These are phyloP conservation scores for Cordyceps farinosa DNA, from an alignment of 2,329 filamentous ascomycete species.

Conservation along the genomic window DNA sequence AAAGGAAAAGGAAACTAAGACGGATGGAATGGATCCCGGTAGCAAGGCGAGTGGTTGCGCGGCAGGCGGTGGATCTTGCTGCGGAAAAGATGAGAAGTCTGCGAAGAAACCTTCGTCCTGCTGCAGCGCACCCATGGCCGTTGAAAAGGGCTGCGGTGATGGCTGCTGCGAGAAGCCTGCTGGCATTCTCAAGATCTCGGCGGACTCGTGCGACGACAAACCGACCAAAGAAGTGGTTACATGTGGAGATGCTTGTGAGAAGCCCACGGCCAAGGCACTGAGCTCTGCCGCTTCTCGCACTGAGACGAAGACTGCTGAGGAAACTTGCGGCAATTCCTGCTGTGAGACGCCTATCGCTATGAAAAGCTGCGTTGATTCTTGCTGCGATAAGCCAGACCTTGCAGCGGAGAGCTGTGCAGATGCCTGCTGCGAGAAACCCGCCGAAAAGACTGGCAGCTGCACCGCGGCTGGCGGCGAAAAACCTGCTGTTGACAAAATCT, in stretches of 20 bases:
- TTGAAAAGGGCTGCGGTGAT: neutral
- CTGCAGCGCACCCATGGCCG: neutral
- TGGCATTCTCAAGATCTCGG: neutral
- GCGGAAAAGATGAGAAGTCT: neutral
- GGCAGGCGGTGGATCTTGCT: neutral
- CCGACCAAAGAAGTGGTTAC: neutral
- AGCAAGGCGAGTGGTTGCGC: neutral
- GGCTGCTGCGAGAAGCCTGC: neutral
- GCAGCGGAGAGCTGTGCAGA: neutral
- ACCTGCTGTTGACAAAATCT: neutral
- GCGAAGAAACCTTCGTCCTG: neutral
- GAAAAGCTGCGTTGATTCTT: neutral
- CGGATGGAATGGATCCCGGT: neutral
- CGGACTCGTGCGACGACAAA: neutral
- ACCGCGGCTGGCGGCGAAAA: neutral
- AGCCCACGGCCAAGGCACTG: neutral
- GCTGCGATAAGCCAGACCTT: neutral
- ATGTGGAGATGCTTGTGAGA: neutral
- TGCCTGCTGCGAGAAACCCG: neutral
- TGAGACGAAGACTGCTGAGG: neutral
- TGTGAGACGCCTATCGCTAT: neutral
- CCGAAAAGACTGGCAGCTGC: neutral
- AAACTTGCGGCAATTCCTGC: slow-evolving; percentile 10
- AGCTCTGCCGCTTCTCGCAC: neutral
- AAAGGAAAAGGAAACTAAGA: neutral